A percentile compares a stretch with the other conserved stretches of the same genome.
Evolutionary conservation across 2,329 filamentous ascomycete genomes (phyloP).

Genomic region (Blastomyces emzantsi): DNA sequence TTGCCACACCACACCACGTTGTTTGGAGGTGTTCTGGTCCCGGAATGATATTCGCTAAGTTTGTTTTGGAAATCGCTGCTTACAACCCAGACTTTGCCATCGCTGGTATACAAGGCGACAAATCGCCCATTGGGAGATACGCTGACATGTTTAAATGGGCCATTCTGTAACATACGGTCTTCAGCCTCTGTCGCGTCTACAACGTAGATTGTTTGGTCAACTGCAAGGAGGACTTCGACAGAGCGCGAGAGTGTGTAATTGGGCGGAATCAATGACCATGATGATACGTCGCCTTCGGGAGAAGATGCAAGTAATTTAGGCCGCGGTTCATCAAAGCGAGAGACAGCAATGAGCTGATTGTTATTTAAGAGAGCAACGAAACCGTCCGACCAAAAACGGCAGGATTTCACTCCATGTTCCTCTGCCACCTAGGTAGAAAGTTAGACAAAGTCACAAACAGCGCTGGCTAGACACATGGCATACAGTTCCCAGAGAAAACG

Average conservation of each 20-base stretch:
- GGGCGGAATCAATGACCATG: constrained; percentile 84
- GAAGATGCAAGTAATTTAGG: constrained; percentile 70
- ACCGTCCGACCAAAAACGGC: constrained; percentile 84
- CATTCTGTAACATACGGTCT: constrained; percentile 82
- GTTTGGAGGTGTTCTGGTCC: constrained; percentile 72
- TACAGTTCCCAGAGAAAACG: constrained; percentile 80
- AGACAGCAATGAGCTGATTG: constrained; percentile 78
- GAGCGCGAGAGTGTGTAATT: constrained; percentile 82
- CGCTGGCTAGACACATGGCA: constrained; percentile 12
- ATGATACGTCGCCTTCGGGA: constrained; percentile 69
- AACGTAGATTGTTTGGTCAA: constrained; percentile 73
- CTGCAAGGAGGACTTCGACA: constrained; percentile 83
- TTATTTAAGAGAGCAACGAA: constrained; percentile 87
- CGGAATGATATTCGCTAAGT: constrained; percentile 83
- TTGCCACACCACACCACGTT: constrained; percentile 95
- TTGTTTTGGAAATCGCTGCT: constrained; percentile 92
- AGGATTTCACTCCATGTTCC: constrained; percentile 77
- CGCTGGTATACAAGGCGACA: constrained; percentile 75
- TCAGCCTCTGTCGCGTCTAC: constrained; percentile 85
- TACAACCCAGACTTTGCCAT: constrained; percentile 83
- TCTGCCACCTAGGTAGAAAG: constrained; percentile 55
- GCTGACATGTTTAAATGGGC: constrained; percentile 81
- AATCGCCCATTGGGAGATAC: constrained; percentile 88
- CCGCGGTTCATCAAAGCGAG: constrained; percentile 80
- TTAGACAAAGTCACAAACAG: constrained; percentile 5